Evolutionary conservation across 2,329 filamentous ascomycete species (phyloP), one percentile per base, ranked within the genome.

Genomic region (Diaporthe helianthi): DNA sequence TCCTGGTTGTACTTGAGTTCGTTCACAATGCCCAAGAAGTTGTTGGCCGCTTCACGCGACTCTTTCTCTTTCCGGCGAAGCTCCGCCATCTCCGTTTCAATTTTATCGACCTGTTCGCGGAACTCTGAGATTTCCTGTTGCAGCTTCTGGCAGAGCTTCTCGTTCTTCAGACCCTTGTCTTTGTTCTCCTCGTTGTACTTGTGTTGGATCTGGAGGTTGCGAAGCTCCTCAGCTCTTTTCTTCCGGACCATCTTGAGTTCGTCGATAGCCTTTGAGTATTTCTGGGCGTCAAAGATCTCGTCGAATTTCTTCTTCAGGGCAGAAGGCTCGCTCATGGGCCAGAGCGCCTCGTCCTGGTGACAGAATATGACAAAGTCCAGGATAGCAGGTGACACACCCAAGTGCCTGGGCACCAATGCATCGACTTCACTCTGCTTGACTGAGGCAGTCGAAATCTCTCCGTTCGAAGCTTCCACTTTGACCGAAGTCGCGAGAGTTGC

Each of bases 311-410:
- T 97, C 81, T 99, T 99, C 63, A 99, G 83, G 0, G 88, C 89
- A 0, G 88, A 84, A 0, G 96, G 93, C 76, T 97, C 93, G 77
- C 93, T 97, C 86, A 99, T 90, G 0, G 96, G 96, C 96, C 96
- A 99, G 33, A 98, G 81, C 31, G 95, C 98, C 74, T 99, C 96
- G 78, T 99, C 96, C 78, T 99, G 96, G 77, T 99, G 96, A 78
- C 96, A 99, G 81, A 99, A 99, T 74, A 99, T 98, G 78, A 99
- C 96, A 69, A 92, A 92, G 73, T 98, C 94, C 31, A 99, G 86
- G 67, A 99, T 90, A 15, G 96, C 94, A 67, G 91, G 90, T 1
- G 94, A 96, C 4, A 98, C 96, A 46, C 96, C 96, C 0, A 99
- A 86, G 73, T 93, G 92, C 74, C 92, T 88, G 0, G 95, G 94